Percentiles rank a stretch among this genome's conserved stretches.
Conservation (phyloP, 225 moss, liverwort and hornwort genomes). For the Sphagnum tenellum region DNA sequence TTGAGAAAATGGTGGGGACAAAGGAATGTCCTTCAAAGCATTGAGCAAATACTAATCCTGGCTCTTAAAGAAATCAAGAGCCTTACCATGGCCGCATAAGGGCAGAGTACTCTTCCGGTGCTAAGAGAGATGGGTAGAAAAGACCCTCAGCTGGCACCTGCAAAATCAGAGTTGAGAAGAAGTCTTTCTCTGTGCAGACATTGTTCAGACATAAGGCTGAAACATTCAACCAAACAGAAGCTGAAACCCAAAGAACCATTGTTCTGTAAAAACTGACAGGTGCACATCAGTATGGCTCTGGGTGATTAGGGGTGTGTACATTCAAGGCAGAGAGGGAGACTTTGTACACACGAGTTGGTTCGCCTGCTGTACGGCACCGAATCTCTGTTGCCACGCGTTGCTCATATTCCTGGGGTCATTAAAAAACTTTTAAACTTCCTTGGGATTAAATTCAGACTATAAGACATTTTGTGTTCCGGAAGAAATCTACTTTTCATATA, state of each 20-base stretch:
- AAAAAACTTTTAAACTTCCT: neutral
- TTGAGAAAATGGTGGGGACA: neutral
- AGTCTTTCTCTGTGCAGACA: neutral
- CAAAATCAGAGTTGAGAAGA: neutral
- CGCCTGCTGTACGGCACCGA: conserved; percentile 63
- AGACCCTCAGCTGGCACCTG: conserved; percentile 94
- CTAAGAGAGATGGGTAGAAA: conserved; percentile 85
- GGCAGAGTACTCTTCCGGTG: conserved; percentile 64
- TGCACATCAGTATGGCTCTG: too few species aligned
- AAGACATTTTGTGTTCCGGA: neutral
- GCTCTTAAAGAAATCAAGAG: neutral
- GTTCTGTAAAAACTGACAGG: too few species aligned
- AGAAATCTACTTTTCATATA: too few species aligned
- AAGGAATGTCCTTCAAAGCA: too few species aligned
- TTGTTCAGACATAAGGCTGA: neutral
- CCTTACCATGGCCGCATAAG: conserved; percentile 73
- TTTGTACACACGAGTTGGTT: conserved; percentile 56
- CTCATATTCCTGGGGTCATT: conserved; percentile 63
- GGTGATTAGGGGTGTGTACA: conserved; percentile 20
- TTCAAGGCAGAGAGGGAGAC: conserved; percentile 66
- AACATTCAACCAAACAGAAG: too few species aligned
- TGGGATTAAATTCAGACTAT: neutral
- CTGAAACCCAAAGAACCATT: too few species aligned
- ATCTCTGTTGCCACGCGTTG: conserved; percentile 58
- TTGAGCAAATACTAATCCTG: neutral